Base-by-base conservation (phyloP, 83 land plant species). In the Thuja plicata region DNA sequence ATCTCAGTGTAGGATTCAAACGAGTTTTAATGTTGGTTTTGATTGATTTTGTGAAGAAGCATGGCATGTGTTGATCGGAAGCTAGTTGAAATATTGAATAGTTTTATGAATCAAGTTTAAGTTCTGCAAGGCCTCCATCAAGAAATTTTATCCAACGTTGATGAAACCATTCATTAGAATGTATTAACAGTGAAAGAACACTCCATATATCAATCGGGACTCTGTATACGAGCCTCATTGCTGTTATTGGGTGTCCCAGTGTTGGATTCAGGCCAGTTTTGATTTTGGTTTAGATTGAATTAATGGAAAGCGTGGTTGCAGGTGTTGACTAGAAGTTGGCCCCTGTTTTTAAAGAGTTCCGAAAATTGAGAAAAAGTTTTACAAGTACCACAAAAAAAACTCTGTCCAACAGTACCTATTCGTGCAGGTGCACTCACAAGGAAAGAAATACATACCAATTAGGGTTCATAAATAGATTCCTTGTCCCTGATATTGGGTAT, bases 201-300 rank as follows among this genome's bases (percentile, higher is more conserved):
- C 54, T 8, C 0, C 10, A 9, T 48, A 60, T 60, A 60, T 62
- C 27, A 62, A 62, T 62, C 6, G 7, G 27, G 40, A 21, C 7
- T 10, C n/a, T 40, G 10, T 40, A 24, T 40, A 38, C 3, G 1
- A 38, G 17, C 46, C 46, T 80, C 8, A 10, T 80, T 80, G 27
- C 8, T 79, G 82, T 79, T 41, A 37, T 38, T 79, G 82, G 83
- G n/a, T 15, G 40, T 43, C 83, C 46, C 8, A 62, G 70, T 62
- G 70, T 62, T 62, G 70, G n/a, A 62, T 62, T 80, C 46, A 80
- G n/a, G 40, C 40, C 83, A 80, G n/a, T 80, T 79, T 80, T 80
- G 21, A 43, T 80, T 80, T 80, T 80, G 9, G 83, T 41, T 38
- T 43, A 38, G 45, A 80, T 80, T 34, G 3, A 43, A 7, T 80